phyloP scores from a whole-genome alignment of 2,329 filamentous ascomycete species.

The Colletotrichum acutatum region DNA sequence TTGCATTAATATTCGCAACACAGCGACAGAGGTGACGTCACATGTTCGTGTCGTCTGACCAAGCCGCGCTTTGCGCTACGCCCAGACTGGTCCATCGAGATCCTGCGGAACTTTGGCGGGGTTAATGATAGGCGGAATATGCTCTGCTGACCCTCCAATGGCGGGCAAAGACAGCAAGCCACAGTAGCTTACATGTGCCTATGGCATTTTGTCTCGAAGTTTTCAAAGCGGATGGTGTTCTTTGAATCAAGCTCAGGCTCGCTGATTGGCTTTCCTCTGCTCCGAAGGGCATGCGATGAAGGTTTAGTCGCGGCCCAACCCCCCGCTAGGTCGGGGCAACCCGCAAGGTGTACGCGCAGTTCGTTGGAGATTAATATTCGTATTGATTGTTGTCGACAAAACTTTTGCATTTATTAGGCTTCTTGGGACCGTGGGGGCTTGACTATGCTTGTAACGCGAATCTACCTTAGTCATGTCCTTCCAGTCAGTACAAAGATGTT shows the following conservation, averaged over 20 bases:
- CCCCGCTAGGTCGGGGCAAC: neutral
- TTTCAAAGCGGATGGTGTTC: neutral
- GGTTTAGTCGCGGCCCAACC: neutral
- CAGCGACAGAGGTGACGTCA: slow-evolving; percentile 3
- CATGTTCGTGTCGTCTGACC: neutral
- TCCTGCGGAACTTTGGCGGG: neutral
- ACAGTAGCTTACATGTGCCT: neutral
- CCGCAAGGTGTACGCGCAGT: neutral
- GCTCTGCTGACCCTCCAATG: neutral
- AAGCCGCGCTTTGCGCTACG: neutral
- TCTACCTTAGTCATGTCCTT: too few relatives aligned
- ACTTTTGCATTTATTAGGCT: too few relatives aligned
- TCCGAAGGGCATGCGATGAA: neutral
- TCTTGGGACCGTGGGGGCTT: too few relatives aligned
- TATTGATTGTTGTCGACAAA: too few relatives aligned
- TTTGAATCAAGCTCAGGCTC: neutral
- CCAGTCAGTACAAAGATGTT: too few relatives aligned
- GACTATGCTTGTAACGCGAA: too few relatives aligned
- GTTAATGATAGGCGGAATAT: neutral
- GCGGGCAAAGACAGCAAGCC: neutral
- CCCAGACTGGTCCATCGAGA: neutral
- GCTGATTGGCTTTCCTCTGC: neutral
- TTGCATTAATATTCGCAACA: neutral
- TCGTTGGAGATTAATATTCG: too few relatives aligned
- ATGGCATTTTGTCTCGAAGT: neutral